phyloP scores from a whole-genome alignment of 1,284 basidiomycete species.

The Puccinia triticina region DNA sequence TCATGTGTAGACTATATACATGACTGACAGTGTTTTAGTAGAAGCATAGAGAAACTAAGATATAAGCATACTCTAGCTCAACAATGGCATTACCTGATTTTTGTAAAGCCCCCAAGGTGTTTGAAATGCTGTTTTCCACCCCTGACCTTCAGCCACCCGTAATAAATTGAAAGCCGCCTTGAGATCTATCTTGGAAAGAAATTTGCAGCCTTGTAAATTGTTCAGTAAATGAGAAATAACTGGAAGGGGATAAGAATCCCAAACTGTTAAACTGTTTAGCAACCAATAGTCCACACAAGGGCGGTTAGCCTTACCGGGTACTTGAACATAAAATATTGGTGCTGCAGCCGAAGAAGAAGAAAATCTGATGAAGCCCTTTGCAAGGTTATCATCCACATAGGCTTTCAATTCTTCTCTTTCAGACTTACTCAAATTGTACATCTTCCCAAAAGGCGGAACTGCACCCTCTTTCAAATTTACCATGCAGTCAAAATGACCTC shows the following conservation, averaged over 20 bases:
- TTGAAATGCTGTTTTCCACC: neutral
- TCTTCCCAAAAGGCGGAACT: too few relatives aligned
- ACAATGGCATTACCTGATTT: neutral
- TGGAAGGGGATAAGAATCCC: constrained; percentile 50
- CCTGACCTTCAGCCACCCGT: constrained; percentile 52
- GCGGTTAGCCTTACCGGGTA: constrained; percentile 51
- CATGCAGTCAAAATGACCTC: neutral
- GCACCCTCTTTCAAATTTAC: too few relatives aligned
- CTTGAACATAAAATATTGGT: constrained; percentile 52
- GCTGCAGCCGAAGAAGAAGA: constrained; percentile 39
- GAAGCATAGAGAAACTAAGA: too few relatives aligned
- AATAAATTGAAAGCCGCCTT: constrained; percentile 58
- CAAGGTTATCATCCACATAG: too few relatives aligned
- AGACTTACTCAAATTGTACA: too few relatives aligned
- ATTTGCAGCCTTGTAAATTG: neutral
- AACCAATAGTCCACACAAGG: constrained; percentile 53
- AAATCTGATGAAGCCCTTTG: constrained; percentile 33
- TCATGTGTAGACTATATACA: too few relatives aligned
- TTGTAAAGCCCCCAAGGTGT: too few relatives aligned
- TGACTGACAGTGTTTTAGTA: too few relatives aligned
- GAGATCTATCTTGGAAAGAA: constrained; percentile 58
- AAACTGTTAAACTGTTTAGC: constrained; percentile 52
- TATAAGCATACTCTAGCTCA: too few relatives aligned
- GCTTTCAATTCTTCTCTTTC: too few relatives aligned
- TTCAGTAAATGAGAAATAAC: neutral